Base-by-base conservation (phyloP, 352 stramenopile genomes). In the Globisporangium carolinianum region DNA sequence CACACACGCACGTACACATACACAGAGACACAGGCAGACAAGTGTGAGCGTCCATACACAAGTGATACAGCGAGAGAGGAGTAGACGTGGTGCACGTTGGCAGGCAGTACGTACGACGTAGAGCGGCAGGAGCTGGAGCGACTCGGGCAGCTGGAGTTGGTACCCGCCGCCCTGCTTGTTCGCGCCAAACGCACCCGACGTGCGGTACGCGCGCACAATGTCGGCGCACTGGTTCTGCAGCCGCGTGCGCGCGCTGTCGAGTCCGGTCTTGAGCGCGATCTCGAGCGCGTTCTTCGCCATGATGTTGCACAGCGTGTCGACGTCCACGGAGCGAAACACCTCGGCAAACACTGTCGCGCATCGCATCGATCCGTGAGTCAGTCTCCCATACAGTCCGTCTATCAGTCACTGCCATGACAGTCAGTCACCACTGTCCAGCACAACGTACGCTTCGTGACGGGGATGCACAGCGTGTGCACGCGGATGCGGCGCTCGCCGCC, bases 401-500 rank as follows among this genome's bases (percentile, higher is more conserved):
- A 5, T 24, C 17, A 24, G 48, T 4, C 35, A 55, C 32, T 54
- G 47, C 59, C 14, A 18, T 35, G 1, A 4, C n/a, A 51, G 48
- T 47, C 0, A 38, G 1, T 5, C 11, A 32, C 14, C 51, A 52
- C 5, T 39, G 42, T 17, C 32, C 24, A 38, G 0, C 24, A 43
- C 17, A 50, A 78, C 79, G 35, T 83, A 94, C 84, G 52, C 58
- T 93, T 93, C 38, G 82, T 86, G 56, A 98, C 91, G 6, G 95
- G 95, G 41, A 99, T 74, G 50, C 94, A 97, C 47, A 98, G 60
- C n/a, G 95, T 99, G 75, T 98, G 95, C 42, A 99, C 96, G 56
- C 96, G 91, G 61, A 99, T 99, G 55, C 97, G 92, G 42, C 97
- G 87, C 71, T 99, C 92, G 37, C 97, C 97, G 7, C 87, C 82